These are phyloP conservation scores for Ustilago trichophora DNA, from an alignment of 1,284 basidiomycete genomes.

Conservation along the genomic window DNA sequence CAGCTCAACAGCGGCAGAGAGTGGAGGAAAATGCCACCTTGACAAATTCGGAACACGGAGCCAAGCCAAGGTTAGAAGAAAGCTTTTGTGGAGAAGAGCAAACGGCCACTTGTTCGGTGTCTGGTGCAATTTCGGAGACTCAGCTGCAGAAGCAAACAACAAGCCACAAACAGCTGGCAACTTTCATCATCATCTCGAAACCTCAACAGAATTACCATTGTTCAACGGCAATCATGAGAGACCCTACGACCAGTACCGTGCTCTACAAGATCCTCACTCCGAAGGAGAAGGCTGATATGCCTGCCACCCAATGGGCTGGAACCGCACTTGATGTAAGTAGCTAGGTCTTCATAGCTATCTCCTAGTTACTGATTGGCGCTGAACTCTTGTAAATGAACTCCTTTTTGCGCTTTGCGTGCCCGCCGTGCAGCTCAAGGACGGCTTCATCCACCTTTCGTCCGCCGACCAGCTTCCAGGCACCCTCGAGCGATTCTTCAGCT, in stretches of 20 bases:
- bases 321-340: constrained; percentile 55
- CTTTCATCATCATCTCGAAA: neutral
- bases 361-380: too few species aligned
- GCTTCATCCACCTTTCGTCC: constrained; percentile 59
- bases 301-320: constrained; percentile 44
- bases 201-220: too few species aligned
- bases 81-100: constrained; percentile 1
- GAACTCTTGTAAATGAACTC: too few species aligned
- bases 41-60: constrained; percentile 16
- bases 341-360: too few species aligned
- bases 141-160: too few species aligned
- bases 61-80: neutral
- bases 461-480: constrained; percentile 51
- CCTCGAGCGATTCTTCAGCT: constrained; percentile 52
- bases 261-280: constrained; percentile 62
- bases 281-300: constrained; percentile 39
- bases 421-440: constrained; percentile 44
- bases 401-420: too few species aligned
- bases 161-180: neutral
- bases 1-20: constrained; percentile 2
- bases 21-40: constrained; percentile 3
- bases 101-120: neutral
- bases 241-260: constrained; percentile 47
- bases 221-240: constrained; percentile 19
- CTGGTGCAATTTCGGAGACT: neutral